A percentile compares a stretch with the other conserved stretches of the same genome.
These are phyloP conservation scores for Mikania micrantha DNA, from an alignment of 129 eudicot genomes.

Conservation along the genomic window DNA sequence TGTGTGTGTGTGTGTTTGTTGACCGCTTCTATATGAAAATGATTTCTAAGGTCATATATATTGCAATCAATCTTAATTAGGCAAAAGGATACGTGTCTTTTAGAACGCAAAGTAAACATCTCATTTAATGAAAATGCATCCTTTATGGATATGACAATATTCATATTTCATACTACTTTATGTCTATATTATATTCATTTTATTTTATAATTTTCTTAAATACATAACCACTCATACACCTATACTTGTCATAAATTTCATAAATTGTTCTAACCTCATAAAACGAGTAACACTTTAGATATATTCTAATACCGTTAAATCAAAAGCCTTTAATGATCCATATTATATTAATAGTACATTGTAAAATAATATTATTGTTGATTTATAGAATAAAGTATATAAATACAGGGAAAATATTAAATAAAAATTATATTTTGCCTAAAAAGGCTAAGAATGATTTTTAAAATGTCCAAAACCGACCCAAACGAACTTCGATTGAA, in stretches of 20 bases:
- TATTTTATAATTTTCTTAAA: no score
- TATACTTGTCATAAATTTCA: no score
- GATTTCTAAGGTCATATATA: slow-evolving; percentile 19
- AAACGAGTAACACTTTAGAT: background rate
- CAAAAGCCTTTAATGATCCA: background rate
- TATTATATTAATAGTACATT: background rate
- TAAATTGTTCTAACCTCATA: background rate
- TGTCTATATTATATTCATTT: no score
- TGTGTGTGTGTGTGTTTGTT: background rate
- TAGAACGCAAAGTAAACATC: background rate
- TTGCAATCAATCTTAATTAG: slow-evolving; percentile 8
- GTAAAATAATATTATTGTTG: background rate
- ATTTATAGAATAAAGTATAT: background rate
- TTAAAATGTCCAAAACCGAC: no score
- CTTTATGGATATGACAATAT: background rate
- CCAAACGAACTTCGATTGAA: no score
- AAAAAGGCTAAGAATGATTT: no score
- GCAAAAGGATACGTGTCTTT: background rate
- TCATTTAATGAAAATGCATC: background rate
- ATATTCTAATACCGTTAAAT: background rate
- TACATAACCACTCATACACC: no score
- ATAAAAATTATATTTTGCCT: no score
- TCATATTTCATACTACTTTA: background rate
- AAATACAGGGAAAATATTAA: no score
- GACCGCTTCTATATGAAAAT: slow-evolving; percentile 4